Evolutionary conservation across 805 yeast species (phyloP).

Genomic region (Pichia californica): DNA sequence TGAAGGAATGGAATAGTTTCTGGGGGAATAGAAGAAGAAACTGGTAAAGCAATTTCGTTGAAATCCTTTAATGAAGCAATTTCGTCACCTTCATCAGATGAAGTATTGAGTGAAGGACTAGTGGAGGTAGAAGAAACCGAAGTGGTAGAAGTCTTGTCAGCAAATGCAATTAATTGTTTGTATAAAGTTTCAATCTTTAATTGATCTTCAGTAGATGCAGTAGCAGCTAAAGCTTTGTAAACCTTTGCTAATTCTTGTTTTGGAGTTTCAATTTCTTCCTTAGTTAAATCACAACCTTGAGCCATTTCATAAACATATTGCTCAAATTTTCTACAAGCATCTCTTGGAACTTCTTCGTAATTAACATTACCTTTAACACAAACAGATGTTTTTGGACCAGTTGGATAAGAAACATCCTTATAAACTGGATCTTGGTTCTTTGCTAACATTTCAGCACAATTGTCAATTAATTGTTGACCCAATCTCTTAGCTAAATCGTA

Average conservation of each 20-base stretch:
- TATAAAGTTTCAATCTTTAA: slow-evolving; percentile 66
- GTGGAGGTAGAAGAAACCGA: slow-evolving; percentile 59
- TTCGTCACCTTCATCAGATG: slow-evolving; percentile 34
- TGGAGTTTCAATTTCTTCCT: slow-evolving; percentile 62
- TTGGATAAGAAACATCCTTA: slow-evolving; percentile 91
- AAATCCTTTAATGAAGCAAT: slow-evolving; percentile 77
- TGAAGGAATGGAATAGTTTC: slow-evolving; percentile 94
- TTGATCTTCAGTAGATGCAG: slow-evolving; percentile 63
- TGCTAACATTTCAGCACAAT: slow-evolving; percentile 77
- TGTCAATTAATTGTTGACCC: slow-evolving; percentile 91
- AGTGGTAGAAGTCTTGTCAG: slow-evolving; percentile 64
- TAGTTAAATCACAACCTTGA: slow-evolving; percentile 82
- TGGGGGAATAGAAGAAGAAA: slow-evolving; percentile 64
- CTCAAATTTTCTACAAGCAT: slow-evolving; percentile 88
- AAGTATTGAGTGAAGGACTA: slow-evolving; percentile 41
- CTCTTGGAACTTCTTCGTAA: slow-evolving; percentile 81
- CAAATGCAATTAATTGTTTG: slow-evolving; percentile 61
- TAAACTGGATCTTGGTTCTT: slow-evolving; percentile 86
- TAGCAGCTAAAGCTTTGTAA: slow-evolving; percentile 74
- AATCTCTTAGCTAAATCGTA: slow-evolving; percentile 83
- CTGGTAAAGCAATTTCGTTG: slow-evolving; percentile 64
- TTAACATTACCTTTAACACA: slow-evolving; percentile 82
- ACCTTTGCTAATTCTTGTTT: slow-evolving; percentile 80
- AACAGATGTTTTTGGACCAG: slow-evolving; percentile 88
- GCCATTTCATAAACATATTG: slow-evolving; percentile 97